Evolutionary conservation across 805 yeast species (phyloP).

Genomic region (Metschnikowia borealis): DNA sequence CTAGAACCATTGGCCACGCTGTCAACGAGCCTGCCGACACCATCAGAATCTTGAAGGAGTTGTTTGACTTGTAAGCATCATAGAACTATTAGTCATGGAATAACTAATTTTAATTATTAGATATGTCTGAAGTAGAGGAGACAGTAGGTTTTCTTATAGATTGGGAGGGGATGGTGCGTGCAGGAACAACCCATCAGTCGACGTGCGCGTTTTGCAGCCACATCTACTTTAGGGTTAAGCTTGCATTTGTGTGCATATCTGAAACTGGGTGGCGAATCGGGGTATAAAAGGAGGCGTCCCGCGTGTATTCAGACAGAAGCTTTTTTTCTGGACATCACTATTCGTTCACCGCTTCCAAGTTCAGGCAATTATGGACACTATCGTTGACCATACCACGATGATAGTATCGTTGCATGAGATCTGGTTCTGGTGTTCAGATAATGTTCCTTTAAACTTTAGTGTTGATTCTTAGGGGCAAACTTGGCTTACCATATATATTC

Average conservation of each 20-base stretch:
- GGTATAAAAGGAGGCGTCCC: neutral
- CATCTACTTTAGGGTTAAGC: neutral
- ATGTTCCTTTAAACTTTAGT: too few relatives aligned
- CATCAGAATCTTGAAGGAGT: slow-evolving; percentile 74
- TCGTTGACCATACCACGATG: too few relatives aligned
- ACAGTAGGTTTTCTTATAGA: too few relatives aligned
- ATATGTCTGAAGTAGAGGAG: too few relatives aligned
- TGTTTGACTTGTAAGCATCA: slow-evolving; percentile 50
- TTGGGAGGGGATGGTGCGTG: too few relatives aligned
- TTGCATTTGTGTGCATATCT: slow-evolving; percentile 3
- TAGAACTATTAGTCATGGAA: neutral
- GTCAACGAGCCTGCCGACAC: slow-evolving; percentile 90
- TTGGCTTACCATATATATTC: too few relatives aligned
- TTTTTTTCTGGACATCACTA: neutral
- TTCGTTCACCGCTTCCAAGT: too few relatives aligned
- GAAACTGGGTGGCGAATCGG: neutral
- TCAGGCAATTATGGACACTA: too few relatives aligned
- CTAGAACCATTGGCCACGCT: slow-evolving; percentile 94
- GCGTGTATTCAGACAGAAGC: neutral
- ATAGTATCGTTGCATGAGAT: too few relatives aligned
- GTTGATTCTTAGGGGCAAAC: too few relatives aligned
- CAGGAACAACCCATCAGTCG: too few relatives aligned
- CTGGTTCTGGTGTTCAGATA: too few relatives aligned
- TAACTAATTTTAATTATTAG: neutral
- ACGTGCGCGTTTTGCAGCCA: neutral